Base-by-base conservation (phyloP, 1,284 basidiomycete species). In the Prillingera fragicola region DNA sequence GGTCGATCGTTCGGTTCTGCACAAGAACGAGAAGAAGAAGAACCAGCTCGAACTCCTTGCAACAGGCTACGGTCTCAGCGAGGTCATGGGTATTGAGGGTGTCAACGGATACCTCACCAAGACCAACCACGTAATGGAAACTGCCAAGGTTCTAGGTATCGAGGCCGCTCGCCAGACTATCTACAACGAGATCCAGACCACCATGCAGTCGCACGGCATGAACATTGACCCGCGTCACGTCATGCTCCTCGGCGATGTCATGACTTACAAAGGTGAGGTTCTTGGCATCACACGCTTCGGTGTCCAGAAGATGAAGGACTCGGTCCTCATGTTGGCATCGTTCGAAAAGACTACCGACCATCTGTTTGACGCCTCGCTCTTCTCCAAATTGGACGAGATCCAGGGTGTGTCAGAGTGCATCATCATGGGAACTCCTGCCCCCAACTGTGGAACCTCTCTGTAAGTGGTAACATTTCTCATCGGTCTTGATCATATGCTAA, bases 251-350 rank as follows among this genome's bases (percentile, higher is more conserved):
- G 95, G 92, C 36, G 95, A 99, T 69, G 90, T 97, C 50, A 99
- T 99, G 95, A 84, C 84, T 25, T 97, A 96, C 77, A 99, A 99
- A 81, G 95, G 95, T 43, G 94, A 98, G 70, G 91, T 99, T 6
- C 75, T 99, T 43, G 95, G 95, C 44, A 98, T 99, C 70, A 99
- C 95, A 8, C 85, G 95, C 18, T 98, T 98, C 73, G 95, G 95
- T 68, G 94, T 99, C n/a, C 90, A 94, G 19, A 98, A 98, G 74
- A 98, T 98, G 90, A 98, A 98, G 74, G 95, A 99, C 73, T 96
- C 90, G 60, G 92, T 97, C 1, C 80, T 98, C 59, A 99, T 98
- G 95, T 77, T 98, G 62, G 95, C 95, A 9, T 95, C 90, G 24
- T 99, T 99, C 70, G 95, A 99, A 73, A 98, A 98, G 76, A 98